Percentiles rank a stretch among this genome's conserved stretches.
phyloP scores from a whole-genome alignment of 2,329 filamentous ascomycete species.

The Aspergillus novoparasiticus region DNA sequence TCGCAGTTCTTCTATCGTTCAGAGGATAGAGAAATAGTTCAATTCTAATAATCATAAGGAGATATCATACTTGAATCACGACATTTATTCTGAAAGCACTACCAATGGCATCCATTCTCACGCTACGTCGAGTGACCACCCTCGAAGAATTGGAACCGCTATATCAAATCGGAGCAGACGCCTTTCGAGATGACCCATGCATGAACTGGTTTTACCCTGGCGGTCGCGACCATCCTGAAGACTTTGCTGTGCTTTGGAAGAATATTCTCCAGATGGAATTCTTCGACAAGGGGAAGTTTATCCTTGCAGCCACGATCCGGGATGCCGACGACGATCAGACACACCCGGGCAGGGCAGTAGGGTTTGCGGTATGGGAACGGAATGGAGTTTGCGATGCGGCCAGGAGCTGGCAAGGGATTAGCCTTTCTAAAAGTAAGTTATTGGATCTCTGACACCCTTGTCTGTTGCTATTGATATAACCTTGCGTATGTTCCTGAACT shows the following conservation, averaged over 20 bases:
- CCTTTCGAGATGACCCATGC: neutral
- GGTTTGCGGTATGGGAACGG: neutral
- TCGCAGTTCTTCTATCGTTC: neutral
- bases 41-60: no score
- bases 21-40: neutral
- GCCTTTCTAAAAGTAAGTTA: neutral
- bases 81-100: neutral
- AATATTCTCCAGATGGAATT: neutral
- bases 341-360: neutral
- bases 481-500: neutral
- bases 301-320: neutral
- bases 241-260: neutral
- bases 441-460: neutral
- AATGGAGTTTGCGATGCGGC: neutral
- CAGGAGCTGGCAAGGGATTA: neutral
- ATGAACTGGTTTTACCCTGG: neutral
- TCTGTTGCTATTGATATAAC: neutral
- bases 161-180: neutral
- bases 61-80: accelerated
- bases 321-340: neutral
- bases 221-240: neutral
- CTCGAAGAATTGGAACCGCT: neutral
- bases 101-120: neutral
- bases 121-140: neutral
- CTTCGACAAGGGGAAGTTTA: neutral